phyloP scores from a whole-genome alignment of 352 stramenopile species.

The Globisporangium carolinianum region DNA sequence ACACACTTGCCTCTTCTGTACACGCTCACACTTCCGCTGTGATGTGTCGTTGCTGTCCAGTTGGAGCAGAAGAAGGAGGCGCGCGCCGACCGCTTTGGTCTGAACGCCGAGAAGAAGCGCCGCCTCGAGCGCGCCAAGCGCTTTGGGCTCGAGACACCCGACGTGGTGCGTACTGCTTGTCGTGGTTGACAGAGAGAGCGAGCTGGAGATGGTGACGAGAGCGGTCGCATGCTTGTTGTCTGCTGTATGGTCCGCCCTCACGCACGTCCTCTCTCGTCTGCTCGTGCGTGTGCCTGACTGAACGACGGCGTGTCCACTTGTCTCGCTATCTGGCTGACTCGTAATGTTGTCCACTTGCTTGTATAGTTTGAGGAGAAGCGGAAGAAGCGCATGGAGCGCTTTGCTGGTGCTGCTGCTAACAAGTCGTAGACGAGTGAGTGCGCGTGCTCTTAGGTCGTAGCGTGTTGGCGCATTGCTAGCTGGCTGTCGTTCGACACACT shows the following conservation, averaged over 20 bases:
- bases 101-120: conserved; percentile 77
- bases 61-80: conserved; percentile 79
- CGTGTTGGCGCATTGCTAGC: not conserved
- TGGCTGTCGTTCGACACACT: too few species aligned
- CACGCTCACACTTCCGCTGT: not conserved
- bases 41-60: conserved; percentile 20
- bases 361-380: conserved; percentile 66
- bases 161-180: conserved; percentile 45
- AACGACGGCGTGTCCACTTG: not conserved
- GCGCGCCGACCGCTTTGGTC: conserved; percentile 71
- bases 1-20: conserved; percentile 1
- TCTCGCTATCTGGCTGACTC: conserved; percentile 1
- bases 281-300: not conserved
- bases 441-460: too few species aligned
- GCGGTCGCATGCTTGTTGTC: too few species aligned
- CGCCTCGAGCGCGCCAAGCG: conserved; percentile 79
- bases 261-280: too few species aligned
- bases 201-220: too few species aligned
- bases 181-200: too few species aligned
- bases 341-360: conserved; percentile 10
- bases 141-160: conserved; percentile 74
- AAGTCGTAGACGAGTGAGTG: not conserved
- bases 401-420: conserved; percentile 21
- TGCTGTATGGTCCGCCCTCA: conserved; percentile 3
- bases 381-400: conserved; percentile 67